phyloP scores from a whole-genome alignment of 345 rosid genomes.

The Boechera stricta region DNA sequence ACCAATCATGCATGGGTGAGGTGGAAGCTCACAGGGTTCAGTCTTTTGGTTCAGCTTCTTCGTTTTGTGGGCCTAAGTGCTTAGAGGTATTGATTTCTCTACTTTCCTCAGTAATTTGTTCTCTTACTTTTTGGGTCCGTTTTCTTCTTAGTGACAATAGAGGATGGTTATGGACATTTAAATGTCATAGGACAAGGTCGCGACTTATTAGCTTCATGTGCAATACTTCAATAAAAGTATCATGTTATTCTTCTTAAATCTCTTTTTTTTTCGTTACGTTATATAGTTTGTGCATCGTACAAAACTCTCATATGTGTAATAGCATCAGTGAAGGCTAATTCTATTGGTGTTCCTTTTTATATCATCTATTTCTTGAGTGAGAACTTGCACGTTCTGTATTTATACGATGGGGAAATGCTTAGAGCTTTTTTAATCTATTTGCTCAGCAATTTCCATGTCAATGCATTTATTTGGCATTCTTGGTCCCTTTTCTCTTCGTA shows the following conservation, averaged over 20 bases:
- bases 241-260: neutral
- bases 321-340: constrained; percentile 10
- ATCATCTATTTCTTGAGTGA: neutral
- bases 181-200: constrained; percentile 15
- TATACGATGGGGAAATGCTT: neutral
- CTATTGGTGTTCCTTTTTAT: neutral
- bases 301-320: neutral
- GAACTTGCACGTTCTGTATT: constrained; percentile 11
- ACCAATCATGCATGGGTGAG: constrained; percentile 65
- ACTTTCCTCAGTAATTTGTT: constrained; percentile 8
- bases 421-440: constrained; percentile 20
- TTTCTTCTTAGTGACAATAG: constrained; percentile 9
- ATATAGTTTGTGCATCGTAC: constrained; percentile 10
- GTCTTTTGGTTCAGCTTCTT: constrained; percentile 45
- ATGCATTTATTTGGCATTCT: constrained; percentile 9
- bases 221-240: neutral
- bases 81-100: constrained; percentile 61
- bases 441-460: constrained; percentile 3
- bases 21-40: constrained; percentile 52
- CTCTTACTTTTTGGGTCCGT: neutral
- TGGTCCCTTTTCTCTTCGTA: constrained; percentile 3
- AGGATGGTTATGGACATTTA: constrained; percentile 7
- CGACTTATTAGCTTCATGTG: constrained; percentile 7
- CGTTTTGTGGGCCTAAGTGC: constrained; percentile 82
- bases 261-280: neutral